Evolutionary conservation across 345 rosid species (phyloP).

Genomic region (Arabis alpina): DNA sequence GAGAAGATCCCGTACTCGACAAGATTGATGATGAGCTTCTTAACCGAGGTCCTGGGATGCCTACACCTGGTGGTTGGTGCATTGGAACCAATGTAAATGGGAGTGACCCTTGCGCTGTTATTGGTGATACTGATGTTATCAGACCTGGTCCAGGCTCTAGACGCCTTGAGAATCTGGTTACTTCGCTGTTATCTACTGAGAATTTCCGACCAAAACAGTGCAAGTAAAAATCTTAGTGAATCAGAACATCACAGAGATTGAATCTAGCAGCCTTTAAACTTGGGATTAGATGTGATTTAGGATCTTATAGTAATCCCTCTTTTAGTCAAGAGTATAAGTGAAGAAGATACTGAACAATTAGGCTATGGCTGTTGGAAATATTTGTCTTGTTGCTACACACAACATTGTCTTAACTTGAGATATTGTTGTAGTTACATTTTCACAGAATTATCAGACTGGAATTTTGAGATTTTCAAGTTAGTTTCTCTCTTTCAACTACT

Average conservation of each 20-base stretch:
- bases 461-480: conserved; percentile 23
- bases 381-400: conserved; percentile 15
- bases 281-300: conserved; percentile 38
- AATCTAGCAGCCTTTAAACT: conserved; percentile 20
- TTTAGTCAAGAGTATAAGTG: conserved; percentile 26
- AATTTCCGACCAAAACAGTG: conserved; percentile 84
- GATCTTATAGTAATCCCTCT: conserved; percentile 25
- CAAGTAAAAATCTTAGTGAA: conserved; percentile 48
- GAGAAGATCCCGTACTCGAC: conserved; percentile 78
- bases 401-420: conserved; percentile 17
- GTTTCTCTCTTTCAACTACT: not conserved
- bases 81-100: conserved; percentile 78
- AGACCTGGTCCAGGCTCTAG: conserved; percentile 85
- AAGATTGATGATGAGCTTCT: conserved; percentile 82
- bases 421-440: conserved; percentile 29
- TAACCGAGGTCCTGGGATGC: conserved; percentile 62
- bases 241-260: conserved; percentile 17
- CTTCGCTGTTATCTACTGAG: conserved; percentile 59
- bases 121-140: conserved; percentile 61
- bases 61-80: conserved; percentile 97
- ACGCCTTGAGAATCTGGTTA: conserved; percentile 66
- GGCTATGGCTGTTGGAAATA: conserved; percentile 25
- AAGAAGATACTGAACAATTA: conserved; percentile 13
- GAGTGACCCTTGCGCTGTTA: conserved; percentile 75
- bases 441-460: conserved; percentile 23